Conservation (phyloP, 495 filamentous ascomycete species). For the Aspergillus carlsbadensis region DNA sequence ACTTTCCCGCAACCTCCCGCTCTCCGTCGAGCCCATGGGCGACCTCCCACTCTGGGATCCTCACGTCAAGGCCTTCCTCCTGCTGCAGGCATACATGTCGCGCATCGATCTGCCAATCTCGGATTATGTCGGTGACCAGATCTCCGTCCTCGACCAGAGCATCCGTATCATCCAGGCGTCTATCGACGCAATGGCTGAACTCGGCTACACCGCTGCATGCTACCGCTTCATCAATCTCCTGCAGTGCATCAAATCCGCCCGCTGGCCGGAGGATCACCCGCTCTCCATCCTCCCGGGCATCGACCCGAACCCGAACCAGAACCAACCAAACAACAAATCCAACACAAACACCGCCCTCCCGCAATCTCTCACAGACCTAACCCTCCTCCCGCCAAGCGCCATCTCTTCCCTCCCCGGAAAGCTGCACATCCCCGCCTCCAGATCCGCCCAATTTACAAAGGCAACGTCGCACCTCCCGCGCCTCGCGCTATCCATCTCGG, state of each 20-base stretch:
- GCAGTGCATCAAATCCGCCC: constrained; percentile 85
- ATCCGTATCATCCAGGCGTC: constrained; percentile 92
- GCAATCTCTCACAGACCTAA: constrained; percentile 21
- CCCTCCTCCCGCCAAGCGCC: constrained; percentile 20
- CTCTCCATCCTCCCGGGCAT: constrained; percentile 83
- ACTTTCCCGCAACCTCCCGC: constrained; percentile 74
- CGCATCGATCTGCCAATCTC: constrained; percentile 90
- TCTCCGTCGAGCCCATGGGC: constrained; percentile 65
- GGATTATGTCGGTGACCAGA: constrained; percentile 96
- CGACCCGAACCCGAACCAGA: constrained; percentile 9
- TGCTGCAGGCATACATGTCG: constrained; percentile 93
- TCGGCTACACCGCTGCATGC: constrained; percentile 73
- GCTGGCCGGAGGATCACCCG: constrained; percentile 83
- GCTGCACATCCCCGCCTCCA: constrained; percentile 23
- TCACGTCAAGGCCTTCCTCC: constrained; percentile 92
- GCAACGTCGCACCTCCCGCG: constrained; percentile 61
- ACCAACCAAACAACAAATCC: neutral
- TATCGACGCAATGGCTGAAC: constrained; percentile 91
- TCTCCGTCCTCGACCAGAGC: constrained; percentile 84
- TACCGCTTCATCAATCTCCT: constrained; percentile 80
- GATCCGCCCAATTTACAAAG: constrained; percentile 44
- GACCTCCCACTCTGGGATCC: constrained; percentile 94
- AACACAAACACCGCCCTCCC: constrained; percentile 7
- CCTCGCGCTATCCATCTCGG: constrained; percentile 50
- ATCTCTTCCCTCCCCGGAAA: constrained; percentile 29